A percentile compares a stretch with the other conserved stretches of the same genome.
Conservation (phyloP, 2,329 filamentous ascomycete species). For the Fusarium veterinarium region DNA sequence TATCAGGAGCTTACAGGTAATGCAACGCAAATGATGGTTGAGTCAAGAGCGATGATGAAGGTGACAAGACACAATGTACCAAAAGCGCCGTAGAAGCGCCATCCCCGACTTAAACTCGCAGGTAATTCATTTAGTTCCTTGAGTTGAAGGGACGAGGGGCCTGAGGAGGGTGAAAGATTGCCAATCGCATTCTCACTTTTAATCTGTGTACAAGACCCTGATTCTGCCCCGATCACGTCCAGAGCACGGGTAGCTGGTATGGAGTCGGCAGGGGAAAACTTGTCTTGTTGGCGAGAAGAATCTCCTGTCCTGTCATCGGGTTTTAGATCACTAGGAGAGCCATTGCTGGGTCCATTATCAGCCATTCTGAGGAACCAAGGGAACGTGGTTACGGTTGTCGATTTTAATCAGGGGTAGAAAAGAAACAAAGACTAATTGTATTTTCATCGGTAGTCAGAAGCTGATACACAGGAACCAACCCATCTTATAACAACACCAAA, state of each 20-base stretch:
- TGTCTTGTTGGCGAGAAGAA: background rate
- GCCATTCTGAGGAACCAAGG: background rate
- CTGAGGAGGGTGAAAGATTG: background rate
- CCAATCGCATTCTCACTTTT: background rate
- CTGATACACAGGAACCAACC: background rate
- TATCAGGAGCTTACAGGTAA: slow-evolving; percentile 28
- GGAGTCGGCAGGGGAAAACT: background rate
- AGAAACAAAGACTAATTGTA: background rate
- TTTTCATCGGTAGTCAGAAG: background rate
- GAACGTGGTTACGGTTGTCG: background rate
- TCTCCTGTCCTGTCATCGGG: background rate
- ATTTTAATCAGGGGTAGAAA: background rate
- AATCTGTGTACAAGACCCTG: background rate
- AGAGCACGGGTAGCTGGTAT: background rate
- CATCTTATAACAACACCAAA: background rate
- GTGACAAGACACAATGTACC: slow-evolving; percentile 39
- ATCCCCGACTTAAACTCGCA: slow-evolving; percentile 21
- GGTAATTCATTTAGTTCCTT: background rate
- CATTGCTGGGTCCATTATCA: background rate
- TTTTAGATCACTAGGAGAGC: background rate
- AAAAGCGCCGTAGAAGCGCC: slow-evolving; percentile 40
- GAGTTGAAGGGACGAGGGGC: background rate
- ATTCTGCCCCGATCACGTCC: background rate
- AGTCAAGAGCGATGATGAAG: slow-evolving; percentile 43
- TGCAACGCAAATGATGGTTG: slow-evolving; percentile 41